Conservation (phyloP, 2,329 filamentous ascomycete species). For the Phaeosphaeriaceae sp. region DNA sequence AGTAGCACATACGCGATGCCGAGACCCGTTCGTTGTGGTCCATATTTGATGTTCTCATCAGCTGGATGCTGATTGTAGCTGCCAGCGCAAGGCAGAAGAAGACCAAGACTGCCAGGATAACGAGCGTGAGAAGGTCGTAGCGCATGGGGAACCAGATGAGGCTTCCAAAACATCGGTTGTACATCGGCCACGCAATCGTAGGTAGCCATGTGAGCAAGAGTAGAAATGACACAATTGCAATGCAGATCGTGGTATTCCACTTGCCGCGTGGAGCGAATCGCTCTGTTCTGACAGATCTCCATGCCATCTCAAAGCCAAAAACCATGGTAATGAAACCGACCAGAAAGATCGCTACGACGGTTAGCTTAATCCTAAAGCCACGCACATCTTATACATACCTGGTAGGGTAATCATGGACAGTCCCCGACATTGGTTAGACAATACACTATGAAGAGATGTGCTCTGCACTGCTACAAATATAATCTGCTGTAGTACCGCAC, state of each 20-base stretch:
- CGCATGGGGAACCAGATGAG: constrained; percentile 71
- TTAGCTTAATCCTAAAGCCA: constrained; percentile 19
- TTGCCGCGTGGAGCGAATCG: constrained; percentile 66
- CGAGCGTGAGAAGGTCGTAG: constrained; percentile 66
- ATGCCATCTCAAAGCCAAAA: constrained; percentile 68
- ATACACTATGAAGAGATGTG: constrained; percentile 46
- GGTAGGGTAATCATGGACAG: constrained; percentile 49
- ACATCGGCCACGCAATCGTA: constrained; percentile 62
- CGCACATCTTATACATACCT: constrained; percentile 33
- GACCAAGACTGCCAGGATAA: constrained; percentile 60
- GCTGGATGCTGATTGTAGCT: constrained; percentile 63
- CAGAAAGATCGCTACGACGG: constrained; percentile 66
- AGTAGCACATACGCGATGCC: constrained; percentile 75
- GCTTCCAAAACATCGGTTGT: constrained; percentile 70
- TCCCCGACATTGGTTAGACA: constrained; percentile 44
- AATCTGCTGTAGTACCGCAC: constrained; percentile 46
- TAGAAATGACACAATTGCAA: constrained; percentile 59
- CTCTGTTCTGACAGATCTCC: constrained; percentile 61
- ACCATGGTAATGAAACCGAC: constrained; percentile 70
- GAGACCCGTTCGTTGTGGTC: constrained; percentile 67
- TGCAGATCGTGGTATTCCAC: constrained; percentile 67
- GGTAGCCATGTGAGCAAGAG: constrained; percentile 65
- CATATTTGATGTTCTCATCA: constrained; percentile 63
- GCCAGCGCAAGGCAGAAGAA: constrained; percentile 59
- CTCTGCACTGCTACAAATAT: constrained; percentile 49